Percentiles rank a stretch among this genome's conserved stretches.
These are phyloP conservation scores for Candida nemodendra DNA, from an alignment of 805 yeast genomes.

Conservation along the genomic window DNA sequence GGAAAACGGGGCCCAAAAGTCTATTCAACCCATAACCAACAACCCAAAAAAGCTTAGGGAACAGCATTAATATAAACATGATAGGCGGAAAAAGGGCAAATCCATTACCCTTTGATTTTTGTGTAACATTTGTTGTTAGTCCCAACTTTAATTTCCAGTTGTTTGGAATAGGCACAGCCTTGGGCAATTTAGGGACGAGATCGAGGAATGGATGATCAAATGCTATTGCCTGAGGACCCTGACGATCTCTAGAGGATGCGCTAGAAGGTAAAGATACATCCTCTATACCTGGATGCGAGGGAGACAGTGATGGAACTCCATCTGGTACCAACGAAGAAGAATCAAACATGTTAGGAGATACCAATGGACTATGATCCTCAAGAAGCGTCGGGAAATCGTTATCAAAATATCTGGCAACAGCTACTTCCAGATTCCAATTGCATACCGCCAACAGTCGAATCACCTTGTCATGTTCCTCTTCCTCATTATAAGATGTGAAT, in stretches of 20 bases:
- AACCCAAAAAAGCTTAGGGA: constrained; percentile 52
- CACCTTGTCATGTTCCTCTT: constrained; percentile 46
- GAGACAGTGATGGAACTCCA: too few species aligned
- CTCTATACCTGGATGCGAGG: constrained; percentile 1
- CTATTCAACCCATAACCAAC: constrained; percentile 40
- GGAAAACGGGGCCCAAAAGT: constrained; percentile 35
- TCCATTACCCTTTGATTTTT: constrained; percentile 1
- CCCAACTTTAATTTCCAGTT: constrained; percentile 38
- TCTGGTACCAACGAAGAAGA: background rate
- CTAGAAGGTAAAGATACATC: constrained; percentile 5
- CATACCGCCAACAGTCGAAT: constrained; percentile 46
- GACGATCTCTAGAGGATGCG: constrained; percentile 8
- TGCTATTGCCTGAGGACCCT: constrained; percentile 17
- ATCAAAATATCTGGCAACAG: constrained; percentile 63
- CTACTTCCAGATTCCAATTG: constrained; percentile 61
- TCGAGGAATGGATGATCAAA: constrained; percentile 27
- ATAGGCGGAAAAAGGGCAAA: constrained; percentile 34
- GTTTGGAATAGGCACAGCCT: constrained; percentile 35
- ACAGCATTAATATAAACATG: constrained; percentile 49
- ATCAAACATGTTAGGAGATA: constrained; percentile 1
- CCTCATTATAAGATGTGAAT: constrained; percentile 46
- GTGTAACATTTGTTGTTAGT: constrained; percentile 11
- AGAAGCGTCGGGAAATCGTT: constrained; percentile 40
- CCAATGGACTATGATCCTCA: constrained; percentile 15
- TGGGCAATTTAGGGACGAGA: constrained; percentile 33